Percentiles rank a stretch among this genome's conserved stretches.
Conservation (phyloP, 345 rosid species). For the Camelina hispida region DNA sequence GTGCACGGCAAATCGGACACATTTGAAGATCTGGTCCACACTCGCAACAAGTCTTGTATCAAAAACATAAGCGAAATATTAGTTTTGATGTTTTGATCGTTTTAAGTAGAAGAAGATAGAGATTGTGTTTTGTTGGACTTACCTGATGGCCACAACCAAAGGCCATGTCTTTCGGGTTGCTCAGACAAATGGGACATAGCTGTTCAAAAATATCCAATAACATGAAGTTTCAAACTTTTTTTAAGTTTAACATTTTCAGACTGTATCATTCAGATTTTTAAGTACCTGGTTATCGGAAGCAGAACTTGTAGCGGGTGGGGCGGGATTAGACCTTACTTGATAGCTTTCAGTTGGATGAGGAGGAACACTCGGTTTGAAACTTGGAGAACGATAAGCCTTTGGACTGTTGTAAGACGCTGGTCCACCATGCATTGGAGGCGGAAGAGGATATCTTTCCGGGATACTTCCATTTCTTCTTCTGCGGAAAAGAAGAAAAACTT, state of each 20-base stretch:
- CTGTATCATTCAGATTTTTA: not conserved
- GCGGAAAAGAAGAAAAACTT: constrained; percentile 29
- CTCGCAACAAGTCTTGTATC: constrained; percentile 78
- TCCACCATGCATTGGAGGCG: constrained; percentile 64
- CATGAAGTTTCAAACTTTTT: not conserved
- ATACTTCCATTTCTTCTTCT: constrained; percentile 62
- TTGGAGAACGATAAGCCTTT: constrained; percentile 48
- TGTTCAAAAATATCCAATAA: constrained; percentile 44
- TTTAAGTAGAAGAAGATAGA: not conserved
- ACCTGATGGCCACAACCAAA: constrained; percentile 99
- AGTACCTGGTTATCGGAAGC: constrained; percentile 69
- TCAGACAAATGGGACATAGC: constrained; percentile 87
- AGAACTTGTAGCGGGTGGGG: constrained; percentile 58
- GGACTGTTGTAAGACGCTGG: constrained; percentile 48
- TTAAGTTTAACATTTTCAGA: not conserved
- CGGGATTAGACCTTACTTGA: constrained; percentile 51
- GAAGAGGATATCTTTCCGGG: constrained; percentile 71
- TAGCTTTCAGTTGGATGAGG: constrained; percentile 51
- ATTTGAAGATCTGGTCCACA: constrained; percentile 73
- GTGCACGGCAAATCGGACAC: constrained; percentile 86
- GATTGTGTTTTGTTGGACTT: constrained; percentile 22
- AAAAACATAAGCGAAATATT: constrained; percentile 17
- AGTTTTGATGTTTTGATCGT: constrained; percentile 21
- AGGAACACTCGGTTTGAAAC: constrained; percentile 67
- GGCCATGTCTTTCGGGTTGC: constrained; percentile 80